These are phyloP conservation scores for Starmera amethionina DNA, from an alignment of 805 yeast species.

Conservation along the genomic window DNA sequence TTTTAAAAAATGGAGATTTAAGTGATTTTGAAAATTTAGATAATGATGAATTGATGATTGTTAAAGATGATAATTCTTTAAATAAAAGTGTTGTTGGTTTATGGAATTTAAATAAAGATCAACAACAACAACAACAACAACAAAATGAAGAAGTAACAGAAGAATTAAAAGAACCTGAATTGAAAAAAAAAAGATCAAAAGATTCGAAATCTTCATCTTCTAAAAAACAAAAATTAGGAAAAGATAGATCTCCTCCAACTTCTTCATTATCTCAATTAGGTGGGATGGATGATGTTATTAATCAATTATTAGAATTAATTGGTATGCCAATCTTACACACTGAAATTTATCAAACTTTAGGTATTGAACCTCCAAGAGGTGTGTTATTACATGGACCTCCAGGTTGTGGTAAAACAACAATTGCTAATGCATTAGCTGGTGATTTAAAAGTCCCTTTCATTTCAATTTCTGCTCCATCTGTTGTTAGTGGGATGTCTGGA, in stretches of 20 bases:
- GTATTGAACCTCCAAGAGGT: conserved; percentile 94
- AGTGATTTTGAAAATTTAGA: conserved; percentile 22
- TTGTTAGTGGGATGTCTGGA: conserved; percentile 99
- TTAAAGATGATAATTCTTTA: conserved; percentile 52
- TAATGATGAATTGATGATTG: conserved; percentile 50
- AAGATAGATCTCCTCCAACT: conserved; percentile 62
- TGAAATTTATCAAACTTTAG: conserved; percentile 77
- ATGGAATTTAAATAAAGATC: conserved; percentile 40
- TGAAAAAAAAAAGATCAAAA: conserved; percentile 41
- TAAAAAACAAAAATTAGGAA: conserved; percentile 34
- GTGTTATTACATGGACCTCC: conserved; percentile 96
- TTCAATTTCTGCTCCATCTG: conserved; percentile 86
- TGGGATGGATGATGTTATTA: conserved; percentile 78
- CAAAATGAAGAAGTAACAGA: conserved; percentile 6
- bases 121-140: conserved; percentile 4
- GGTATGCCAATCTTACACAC: conserved; percentile 92
- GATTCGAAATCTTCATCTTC: conserved; percentile 22
- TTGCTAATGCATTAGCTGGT: conserved; percentile 94
- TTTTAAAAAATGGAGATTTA: conserved; percentile 11
- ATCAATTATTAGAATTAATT: conserved; percentile 80
- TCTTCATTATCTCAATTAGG: conserved; percentile 69
- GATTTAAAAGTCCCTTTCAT: conserved; percentile 90
- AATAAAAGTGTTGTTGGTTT: conserved; percentile 67
- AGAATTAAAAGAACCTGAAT: conserved; percentile 3
- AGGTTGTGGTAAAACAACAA: conserved; percentile 96